A percentile compares a stretch with the other conserved stretches of the same genome.
phyloP scores from a whole-genome alignment of 495 filamentous ascomycete genomes.

The Letharia columbiana region DNA sequence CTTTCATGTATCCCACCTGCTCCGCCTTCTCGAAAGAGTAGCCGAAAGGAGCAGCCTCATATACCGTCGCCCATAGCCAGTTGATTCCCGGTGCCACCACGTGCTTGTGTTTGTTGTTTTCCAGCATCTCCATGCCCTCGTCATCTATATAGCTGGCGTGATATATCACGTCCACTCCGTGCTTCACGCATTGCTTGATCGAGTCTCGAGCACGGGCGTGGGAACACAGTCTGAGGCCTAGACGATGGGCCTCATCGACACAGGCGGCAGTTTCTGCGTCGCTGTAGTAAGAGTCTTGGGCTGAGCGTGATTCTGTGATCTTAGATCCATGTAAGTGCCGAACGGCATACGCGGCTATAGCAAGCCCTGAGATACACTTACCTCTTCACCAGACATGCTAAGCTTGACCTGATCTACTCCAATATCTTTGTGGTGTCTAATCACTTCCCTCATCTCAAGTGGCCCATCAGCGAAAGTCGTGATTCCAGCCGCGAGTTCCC shows the following conservation, averaged over 20 bases:
- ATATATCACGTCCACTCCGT: neutral
- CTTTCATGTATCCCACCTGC: neutral
- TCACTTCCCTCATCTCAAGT: neutral
- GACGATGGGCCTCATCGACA: neutral
- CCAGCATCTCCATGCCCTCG: neutral
- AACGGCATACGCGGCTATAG: neutral
- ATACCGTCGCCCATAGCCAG: neutral
- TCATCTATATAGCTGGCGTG: neutral
- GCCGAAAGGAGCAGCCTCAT: neutral
- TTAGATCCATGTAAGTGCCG: neutral
- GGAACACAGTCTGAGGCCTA: neutral
- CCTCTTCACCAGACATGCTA: neutral
- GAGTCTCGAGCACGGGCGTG: neutral
- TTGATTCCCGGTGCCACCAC: neutral
- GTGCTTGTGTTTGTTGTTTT: neutral
- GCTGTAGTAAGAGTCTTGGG: neutral
- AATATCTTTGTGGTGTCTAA: neutral
- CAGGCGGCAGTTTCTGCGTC: neutral
- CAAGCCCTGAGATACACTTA: neutral
- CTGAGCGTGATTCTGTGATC: neutral
- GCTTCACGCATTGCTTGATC: neutral
- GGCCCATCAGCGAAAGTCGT: neutral
- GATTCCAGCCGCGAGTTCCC: neutral
- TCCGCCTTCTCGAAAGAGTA: neutral
- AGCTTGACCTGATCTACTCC: neutral